phyloP scores from a whole-genome alignment of 2,329 filamentous ascomycete genomes.

The Rhynchosporium graminicola region DNA sequence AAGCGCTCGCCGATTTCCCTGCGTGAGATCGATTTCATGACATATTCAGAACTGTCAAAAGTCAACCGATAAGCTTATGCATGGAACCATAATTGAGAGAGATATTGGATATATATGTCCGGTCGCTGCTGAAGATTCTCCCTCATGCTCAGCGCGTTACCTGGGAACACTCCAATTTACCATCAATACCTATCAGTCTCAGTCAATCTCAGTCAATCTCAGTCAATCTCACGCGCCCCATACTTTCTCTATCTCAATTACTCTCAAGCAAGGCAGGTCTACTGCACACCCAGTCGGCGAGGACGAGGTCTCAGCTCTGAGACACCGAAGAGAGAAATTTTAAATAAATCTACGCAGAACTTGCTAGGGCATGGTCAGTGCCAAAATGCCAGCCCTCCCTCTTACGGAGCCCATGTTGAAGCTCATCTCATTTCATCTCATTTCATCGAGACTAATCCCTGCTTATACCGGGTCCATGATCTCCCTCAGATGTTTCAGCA shows the following conservation, averaged over 20 bases:
- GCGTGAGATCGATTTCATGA: neutral
- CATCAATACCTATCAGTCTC: constrained; percentile 12
- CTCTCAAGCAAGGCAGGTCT: neutral
- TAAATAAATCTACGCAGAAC: neutral
- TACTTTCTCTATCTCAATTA: neutral
- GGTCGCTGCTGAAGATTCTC: constrained; percentile 8
- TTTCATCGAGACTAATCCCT: neutral
- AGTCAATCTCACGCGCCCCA: constrained; percentile 8
- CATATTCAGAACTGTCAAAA: constrained; percentile 3
- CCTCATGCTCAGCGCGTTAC: constrained; percentile 10
- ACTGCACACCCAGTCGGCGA: neutral
- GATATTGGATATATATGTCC: constrained; percentile 5
- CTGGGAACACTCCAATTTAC: neutral
- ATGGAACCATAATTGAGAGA: neutral
- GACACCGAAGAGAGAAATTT: neutral
- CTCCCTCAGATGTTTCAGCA: constrained; percentile 13
- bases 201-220: too few relatives aligned
- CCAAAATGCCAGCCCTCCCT: neutral
- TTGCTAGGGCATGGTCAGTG: neutral
- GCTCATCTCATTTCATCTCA: constrained; percentile 18
- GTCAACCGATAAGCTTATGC: constrained; percentile 7
- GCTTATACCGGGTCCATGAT: neutral
- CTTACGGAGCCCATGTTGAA: constrained; percentile 2
- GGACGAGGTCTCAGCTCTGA: neutral
- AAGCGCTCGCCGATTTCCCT: neutral